These are phyloP conservation scores for Coniochaeta sp. DNA, from an alignment of 2,329 filamentous ascomycete genomes.

Conservation along the genomic window DNA sequence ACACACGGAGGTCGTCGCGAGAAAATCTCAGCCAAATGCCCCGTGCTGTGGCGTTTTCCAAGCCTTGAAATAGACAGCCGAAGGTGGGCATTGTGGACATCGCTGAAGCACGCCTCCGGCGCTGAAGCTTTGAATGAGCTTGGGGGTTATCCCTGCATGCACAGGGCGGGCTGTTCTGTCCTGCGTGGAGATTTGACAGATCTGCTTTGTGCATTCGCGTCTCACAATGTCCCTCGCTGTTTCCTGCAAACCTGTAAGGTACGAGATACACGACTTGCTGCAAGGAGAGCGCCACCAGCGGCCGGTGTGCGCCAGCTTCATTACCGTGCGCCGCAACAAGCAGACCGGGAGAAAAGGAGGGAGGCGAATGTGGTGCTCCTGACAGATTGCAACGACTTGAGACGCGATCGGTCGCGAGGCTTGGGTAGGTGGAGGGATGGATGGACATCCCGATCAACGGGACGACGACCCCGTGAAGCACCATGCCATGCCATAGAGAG, in stretches of 20 bases:
- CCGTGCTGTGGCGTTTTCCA: conserved; percentile 1
- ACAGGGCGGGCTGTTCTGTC: not conserved
- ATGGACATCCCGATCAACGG: no score
- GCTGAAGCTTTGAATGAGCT: not conserved
- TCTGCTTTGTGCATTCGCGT: not conserved
- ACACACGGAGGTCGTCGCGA: not conserved
- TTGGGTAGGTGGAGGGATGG: no score
- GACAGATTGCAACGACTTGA: no score
- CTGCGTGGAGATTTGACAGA: not conserved
- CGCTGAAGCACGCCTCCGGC: not conserved
- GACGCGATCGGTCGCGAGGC: no score
- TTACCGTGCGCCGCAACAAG: not conserved
- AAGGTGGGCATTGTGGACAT: conserved; percentile 1
- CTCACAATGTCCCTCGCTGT: not conserved
- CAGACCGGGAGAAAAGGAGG: not conserved
- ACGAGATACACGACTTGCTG: not conserved
- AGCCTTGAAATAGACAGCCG: not conserved
- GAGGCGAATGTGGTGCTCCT: no score
- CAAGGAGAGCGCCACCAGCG: not conserved
- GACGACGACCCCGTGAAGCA: no score
- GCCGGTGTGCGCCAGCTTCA: not conserved
- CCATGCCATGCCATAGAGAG: no score
- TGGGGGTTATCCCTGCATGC: not conserved
- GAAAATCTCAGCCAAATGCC: not conserved
- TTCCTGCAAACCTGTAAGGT: not conserved